Conservation (phyloP, 257 asterid species). For the Lavandula angustifolia region DNA sequence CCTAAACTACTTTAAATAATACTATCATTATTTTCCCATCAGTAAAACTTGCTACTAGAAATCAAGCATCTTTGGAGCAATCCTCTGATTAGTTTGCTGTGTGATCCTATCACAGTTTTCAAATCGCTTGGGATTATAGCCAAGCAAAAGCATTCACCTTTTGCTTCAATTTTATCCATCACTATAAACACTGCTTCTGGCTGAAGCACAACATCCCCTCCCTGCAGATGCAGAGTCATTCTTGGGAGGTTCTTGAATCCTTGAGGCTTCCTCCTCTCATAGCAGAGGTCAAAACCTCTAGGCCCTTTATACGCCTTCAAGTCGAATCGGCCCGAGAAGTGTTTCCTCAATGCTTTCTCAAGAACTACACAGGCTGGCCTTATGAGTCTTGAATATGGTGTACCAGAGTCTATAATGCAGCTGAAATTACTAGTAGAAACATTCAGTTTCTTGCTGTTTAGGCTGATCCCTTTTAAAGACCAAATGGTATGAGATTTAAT, state of each 20-base stretch:
- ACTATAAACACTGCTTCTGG: constrained; percentile 25
- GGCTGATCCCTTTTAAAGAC: constrained; percentile 30
- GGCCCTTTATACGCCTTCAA: constrained; percentile 9
- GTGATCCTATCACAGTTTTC: constrained; percentile 22
- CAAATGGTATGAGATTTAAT: not conserved
- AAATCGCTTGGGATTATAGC: constrained; percentile 19
- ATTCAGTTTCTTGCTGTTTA: constrained; percentile 23
- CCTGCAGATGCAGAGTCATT: constrained; percentile 21
- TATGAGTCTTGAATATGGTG: constrained; percentile 29
- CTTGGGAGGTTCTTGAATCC: constrained; percentile 11
- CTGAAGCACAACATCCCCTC: constrained; percentile 28
- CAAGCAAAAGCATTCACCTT: constrained; percentile 33
- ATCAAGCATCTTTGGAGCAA: not conserved
- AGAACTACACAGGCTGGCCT: constrained; percentile 26
- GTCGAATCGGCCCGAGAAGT: constrained; percentile 27
- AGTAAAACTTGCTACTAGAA: not conserved
- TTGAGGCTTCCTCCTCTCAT: constrained; percentile 10
- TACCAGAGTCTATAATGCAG: constrained; percentile 34
- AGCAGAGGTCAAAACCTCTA: constrained; percentile 32
- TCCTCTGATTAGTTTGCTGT: constrained; percentile 33
- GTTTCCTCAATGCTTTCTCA: constrained; percentile 1
- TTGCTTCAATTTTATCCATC: not conserved
- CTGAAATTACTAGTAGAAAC: constrained; percentile 2
- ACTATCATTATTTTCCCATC: not conserved
- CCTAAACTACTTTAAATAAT: too few species aligned